These are phyloP conservation scores for Annona cherimola DNA, from an alignment of 164 flowering plant species.

Conservation along the genomic window DNA sequence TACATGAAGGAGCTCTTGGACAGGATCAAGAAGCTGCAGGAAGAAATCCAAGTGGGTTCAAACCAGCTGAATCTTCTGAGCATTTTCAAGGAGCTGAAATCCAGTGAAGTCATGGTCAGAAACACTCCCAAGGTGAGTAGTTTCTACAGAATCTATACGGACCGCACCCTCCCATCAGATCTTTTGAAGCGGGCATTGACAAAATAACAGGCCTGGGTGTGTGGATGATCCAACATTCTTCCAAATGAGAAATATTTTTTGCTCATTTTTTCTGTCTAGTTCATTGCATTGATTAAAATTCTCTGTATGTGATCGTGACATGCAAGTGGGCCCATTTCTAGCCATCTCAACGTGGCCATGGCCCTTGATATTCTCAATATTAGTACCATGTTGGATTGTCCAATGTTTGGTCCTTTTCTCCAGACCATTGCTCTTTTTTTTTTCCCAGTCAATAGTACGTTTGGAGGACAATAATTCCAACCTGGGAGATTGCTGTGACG, in stretches of 20 bases:
- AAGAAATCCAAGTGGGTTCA: slow-evolving; percentile 38
- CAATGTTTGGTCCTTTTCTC: neutral
- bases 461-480: neutral
- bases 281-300: no score
- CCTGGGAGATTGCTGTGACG: neutral
- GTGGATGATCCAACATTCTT: neutral
- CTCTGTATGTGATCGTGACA: no score
- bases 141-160: neutral
- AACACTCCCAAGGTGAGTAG: slow-evolving; percentile 74
- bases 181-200: neutral
- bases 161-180: no score
- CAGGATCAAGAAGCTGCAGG: slow-evolving; percentile 58
- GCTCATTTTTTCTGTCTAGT: no score
- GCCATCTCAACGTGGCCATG: no score
- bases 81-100: slow-evolving; percentile 50
- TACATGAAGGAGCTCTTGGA: slow-evolving; percentile 85
- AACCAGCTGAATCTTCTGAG: slow-evolving; percentile 31
- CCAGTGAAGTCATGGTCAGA: slow-evolving; percentile 51
- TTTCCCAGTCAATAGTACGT: no score
- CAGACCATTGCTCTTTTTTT: neutral
- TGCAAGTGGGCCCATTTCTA: no score
- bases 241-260: neutral
- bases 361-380: no score
- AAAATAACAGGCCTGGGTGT: neutral
- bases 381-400: neutral